Evolutionary conservation across 2,329 filamentous ascomycete species (phyloP).

Genomic region (Paramyrothecium sp.): DNA sequence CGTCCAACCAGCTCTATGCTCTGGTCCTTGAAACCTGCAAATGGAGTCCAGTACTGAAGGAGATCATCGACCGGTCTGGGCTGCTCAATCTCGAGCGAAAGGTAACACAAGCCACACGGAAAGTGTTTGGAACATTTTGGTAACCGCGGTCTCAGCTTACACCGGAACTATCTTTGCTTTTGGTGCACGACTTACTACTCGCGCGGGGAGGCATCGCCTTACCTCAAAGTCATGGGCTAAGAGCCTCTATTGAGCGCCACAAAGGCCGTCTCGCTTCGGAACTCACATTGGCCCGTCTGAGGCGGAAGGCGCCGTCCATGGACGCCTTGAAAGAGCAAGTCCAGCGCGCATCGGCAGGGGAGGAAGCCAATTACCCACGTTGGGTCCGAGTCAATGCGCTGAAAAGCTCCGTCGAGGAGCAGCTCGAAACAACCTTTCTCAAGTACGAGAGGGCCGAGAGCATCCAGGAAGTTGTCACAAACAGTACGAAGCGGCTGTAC

Average conservation of each 20-base stretch:
- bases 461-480: constrained; percentile 54
- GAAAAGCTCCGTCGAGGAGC: constrained; percentile 66
- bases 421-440: constrained; percentile 73
- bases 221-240: constrained; percentile 74
- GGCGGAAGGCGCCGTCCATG: constrained; percentile 66
- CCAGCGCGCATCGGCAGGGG: constrained; percentile 45
- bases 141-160: constrained; percentile 60
- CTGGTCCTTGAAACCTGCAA: constrained; percentile 84
- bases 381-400: constrained; percentile 90
- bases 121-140: neutral
- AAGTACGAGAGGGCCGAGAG: constrained; percentile 55
- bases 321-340: constrained; percentile 63
- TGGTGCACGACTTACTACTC: constrained; percentile 84
- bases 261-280: constrained; percentile 79
- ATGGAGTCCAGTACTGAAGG: constrained; percentile 83
- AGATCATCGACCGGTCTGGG: constrained; percentile 81
- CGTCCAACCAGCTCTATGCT: constrained; percentile 81
- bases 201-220: constrained; percentile 81
- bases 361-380: constrained; percentile 67
- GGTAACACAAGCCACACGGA: constrained; percentile 44
- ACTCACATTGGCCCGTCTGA: constrained; percentile 75
- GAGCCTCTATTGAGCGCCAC: constrained; percentile 74
- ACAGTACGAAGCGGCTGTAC: constrained; percentile 53
- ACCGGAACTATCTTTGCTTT: constrained; percentile 74
- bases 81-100: constrained; percentile 80